These are phyloP conservation scores for Excoecaria agallocha DNA, from an alignment of 345 rosid species.

Conservation along the genomic window DNA sequence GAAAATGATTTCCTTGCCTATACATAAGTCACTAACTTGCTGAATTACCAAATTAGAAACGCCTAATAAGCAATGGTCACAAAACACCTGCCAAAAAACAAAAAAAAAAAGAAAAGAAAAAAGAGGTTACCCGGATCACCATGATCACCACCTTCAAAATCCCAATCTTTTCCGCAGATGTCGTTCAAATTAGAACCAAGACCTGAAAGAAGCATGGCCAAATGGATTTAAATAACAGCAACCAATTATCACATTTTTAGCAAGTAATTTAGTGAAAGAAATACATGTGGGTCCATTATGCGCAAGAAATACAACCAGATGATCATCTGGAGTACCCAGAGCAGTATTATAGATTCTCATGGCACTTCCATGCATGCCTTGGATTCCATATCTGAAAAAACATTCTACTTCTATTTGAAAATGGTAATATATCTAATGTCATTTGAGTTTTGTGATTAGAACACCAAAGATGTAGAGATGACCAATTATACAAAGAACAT, in stretches of 20 bases:
- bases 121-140: conserved; percentile 74
- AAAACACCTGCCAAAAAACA: conserved; percentile 7
- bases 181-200: conserved; percentile 71
- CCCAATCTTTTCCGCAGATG: conserved; percentile 87
- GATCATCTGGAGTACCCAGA: conserved; percentile 64
- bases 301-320: conserved; percentile 67
- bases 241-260: conserved; percentile 5
- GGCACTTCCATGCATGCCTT: conserved; percentile 66
- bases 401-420: conserved; percentile 2
- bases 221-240: background rate
- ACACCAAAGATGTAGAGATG: background rate
- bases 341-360: conserved; percentile 56
- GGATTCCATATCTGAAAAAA: conserved; percentile 65
- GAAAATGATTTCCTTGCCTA: background rate
- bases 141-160: conserved; percentile 68
- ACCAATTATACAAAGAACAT: background rate
- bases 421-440: background rate
- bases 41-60: background rate
- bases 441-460: background rate
- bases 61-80: background rate
- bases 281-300: conserved; percentile 87
- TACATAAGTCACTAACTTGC: background rate
- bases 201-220: conserved; percentile 41
- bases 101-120: background rate
- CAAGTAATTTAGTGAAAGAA: conserved; percentile 20